phyloP scores from a whole-genome alignment of 345 rosid species.

The Crucihimalaya himalaica region DNA sequence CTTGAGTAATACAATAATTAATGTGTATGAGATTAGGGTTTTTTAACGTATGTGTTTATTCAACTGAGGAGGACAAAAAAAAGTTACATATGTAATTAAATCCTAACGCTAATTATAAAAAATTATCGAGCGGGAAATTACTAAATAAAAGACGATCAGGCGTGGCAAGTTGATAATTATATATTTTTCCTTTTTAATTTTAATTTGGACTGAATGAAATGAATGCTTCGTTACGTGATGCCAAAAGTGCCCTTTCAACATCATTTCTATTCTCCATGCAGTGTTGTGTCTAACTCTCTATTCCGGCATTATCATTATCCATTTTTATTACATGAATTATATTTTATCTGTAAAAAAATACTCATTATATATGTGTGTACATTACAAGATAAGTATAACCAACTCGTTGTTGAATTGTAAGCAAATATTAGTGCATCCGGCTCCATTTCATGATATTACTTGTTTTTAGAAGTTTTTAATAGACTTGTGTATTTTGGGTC shows the following conservation, averaged over 20 bases:
- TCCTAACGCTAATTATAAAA: slow-evolving; percentile 22
- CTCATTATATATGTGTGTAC: not conserved
- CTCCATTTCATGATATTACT: not conserved
- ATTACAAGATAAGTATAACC: not conserved
- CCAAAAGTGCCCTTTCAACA: slow-evolving; percentile 48
- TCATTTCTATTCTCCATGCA: slow-evolving; percentile 63
- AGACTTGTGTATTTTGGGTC: not conserved
- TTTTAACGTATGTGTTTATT: slow-evolving; percentile 43
- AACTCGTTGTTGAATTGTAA: not conserved
- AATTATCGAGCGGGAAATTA: not conserved
- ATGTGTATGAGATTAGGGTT: not conserved
- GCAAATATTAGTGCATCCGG: not conserved
- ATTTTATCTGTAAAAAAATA: slow-evolving; percentile 8
- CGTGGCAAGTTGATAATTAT: slow-evolving; percentile 69
- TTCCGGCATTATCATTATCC: slow-evolving; percentile 50
- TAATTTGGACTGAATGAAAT: slow-evolving; percentile 47
- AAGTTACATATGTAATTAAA: slow-evolving; percentile 22
- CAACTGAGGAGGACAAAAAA: slow-evolving; percentile 33
- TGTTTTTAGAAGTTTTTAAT: not conserved
- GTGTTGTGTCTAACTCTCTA: slow-evolving; percentile 40
- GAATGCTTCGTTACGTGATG: slow-evolving; percentile 47
- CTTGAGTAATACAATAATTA: not conserved
- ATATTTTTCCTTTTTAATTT: slow-evolving; percentile 41
- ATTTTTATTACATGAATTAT: slow-evolving; percentile 17
- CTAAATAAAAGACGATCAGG: slow-evolving; percentile 48